phyloP scores from a whole-genome alignment of 2,329 filamentous ascomycete species.

The Dothistroma pini region DNA sequence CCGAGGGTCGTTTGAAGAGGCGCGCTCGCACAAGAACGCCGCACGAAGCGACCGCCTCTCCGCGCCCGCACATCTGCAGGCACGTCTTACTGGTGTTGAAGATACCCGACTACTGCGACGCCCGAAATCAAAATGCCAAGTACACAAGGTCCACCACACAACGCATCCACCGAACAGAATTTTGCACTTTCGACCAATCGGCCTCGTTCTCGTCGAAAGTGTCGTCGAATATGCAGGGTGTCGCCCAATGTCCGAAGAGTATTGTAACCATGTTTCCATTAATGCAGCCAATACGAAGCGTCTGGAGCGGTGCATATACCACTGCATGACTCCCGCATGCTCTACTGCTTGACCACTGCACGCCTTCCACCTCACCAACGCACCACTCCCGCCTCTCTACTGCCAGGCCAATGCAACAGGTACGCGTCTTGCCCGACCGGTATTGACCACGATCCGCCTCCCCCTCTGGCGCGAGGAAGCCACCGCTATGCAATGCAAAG shows the following conservation, averaged over 20 bases:
- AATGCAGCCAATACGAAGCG: neutral
- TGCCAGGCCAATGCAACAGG: neutral
- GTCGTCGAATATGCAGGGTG: neutral
- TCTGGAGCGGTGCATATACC: neutral
- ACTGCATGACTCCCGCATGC: neutral
- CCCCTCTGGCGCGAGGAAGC: too few relatives aligned
- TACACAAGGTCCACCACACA: neutral
- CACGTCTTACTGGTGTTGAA: neutral
- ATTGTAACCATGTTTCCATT: neutral
- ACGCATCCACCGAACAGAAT: neutral
- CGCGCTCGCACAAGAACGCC: neutral
- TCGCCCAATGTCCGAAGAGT: neutral
- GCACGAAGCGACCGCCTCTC: neutral
- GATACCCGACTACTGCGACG: neutral
- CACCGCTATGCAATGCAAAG: neutral
- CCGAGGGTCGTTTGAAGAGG: too few relatives aligned
- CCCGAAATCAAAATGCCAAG: neutral
- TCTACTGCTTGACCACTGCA: neutral
- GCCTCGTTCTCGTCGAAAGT: neutral
- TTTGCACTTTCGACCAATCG: neutral
- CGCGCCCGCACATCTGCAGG: neutral
- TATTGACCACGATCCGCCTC: neutral
- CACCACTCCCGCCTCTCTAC: neutral
- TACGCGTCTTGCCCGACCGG: neutral
- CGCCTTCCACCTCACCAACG: neutral